Conservation (phyloP, 129 eudicot genomes). For the Artemisia annua region DNA sequence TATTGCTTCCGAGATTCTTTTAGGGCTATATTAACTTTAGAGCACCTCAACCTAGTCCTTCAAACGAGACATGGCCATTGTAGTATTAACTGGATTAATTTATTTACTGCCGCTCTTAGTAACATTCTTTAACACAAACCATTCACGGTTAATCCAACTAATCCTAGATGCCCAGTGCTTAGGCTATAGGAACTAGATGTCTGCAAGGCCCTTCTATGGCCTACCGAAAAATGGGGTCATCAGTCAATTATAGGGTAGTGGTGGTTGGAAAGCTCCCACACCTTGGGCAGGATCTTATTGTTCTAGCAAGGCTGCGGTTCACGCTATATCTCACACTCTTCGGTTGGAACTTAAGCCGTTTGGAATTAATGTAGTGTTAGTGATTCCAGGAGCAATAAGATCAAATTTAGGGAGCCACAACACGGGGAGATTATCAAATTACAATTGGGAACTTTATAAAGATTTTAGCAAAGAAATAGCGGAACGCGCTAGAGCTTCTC, state of each 20-base stretch:
- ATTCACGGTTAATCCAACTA: too few relatives aligned
- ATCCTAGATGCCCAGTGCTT: too few relatives aligned
- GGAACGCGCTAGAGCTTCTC: conserved; percentile 68
- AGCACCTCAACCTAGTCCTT: too few relatives aligned
- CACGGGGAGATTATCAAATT: conserved; percentile 35
- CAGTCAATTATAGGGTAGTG: conserved; percentile 69
- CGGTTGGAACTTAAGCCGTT: conserved; percentile 69
- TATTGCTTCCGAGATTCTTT: too few relatives aligned
- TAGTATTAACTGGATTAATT: too few relatives aligned
- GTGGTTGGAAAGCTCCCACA: conserved; percentile 72
- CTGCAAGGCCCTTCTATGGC: conserved; percentile 93
- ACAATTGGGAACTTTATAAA: conserved; percentile 65
- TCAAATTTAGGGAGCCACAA: conserved; percentile 58
- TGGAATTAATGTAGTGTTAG: conserved; percentile 54
- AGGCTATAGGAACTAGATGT: too few relatives aligned
- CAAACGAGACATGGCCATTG: too few relatives aligned
- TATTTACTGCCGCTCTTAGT: too few relatives aligned
- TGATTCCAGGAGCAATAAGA: conserved; percentile 64
- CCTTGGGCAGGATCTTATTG: conserved; percentile 89
- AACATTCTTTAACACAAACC: too few relatives aligned
- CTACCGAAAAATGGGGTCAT: conserved; percentile 43
- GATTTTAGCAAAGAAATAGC: conserved; percentile 55
- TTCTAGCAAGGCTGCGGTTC: conserved; percentile 65
- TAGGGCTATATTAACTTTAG: too few relatives aligned
- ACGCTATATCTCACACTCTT: conserved; percentile 53